These are phyloP conservation scores for Austropuccinia psidii DNA, from an alignment of 1,284 basidiomycete genomes.

Conservation along the genomic window DNA sequence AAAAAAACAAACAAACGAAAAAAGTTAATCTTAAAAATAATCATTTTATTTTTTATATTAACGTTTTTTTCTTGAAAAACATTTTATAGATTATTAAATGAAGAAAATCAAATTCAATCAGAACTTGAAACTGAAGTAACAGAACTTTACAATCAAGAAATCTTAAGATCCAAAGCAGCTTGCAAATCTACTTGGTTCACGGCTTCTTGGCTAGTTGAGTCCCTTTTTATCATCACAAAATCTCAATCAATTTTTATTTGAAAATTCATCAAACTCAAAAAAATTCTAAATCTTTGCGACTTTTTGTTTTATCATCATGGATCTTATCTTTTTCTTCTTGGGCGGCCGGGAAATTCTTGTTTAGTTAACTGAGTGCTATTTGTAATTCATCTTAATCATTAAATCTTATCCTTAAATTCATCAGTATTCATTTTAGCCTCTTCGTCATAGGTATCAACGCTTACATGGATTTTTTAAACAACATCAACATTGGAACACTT, in stretches of 20 bases:
- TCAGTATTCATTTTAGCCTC: not conserved
- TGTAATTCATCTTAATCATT: constrained; percentile 49
- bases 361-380: constrained; percentile 44
- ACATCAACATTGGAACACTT: constrained; percentile 64
- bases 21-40: constrained; percentile 22
- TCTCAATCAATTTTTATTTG: not conserved
- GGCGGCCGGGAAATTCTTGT: no score
- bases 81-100: not conserved
- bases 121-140: constrained; percentile 57
- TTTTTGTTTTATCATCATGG: no score
- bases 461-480: constrained; percentile 66
- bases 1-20: no score
- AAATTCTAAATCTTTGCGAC: no score
- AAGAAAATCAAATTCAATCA: not conserved
- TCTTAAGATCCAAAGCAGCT: constrained; percentile 54
- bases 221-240: not conserved
- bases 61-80: not conserved
- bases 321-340: no score
- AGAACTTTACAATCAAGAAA: constrained; percentile 65
- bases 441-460: constrained; percentile 63
- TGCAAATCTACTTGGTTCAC: constrained; percentile 75
- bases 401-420: constrained; percentile 38
- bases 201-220: constrained; percentile 65
- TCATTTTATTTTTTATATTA: constrained; percentile 49
- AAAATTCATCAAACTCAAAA: no score